Evolutionary conservation across 768 basidiomycete species (phyloP).

Genomic region (Mycena alexandri): DNA sequence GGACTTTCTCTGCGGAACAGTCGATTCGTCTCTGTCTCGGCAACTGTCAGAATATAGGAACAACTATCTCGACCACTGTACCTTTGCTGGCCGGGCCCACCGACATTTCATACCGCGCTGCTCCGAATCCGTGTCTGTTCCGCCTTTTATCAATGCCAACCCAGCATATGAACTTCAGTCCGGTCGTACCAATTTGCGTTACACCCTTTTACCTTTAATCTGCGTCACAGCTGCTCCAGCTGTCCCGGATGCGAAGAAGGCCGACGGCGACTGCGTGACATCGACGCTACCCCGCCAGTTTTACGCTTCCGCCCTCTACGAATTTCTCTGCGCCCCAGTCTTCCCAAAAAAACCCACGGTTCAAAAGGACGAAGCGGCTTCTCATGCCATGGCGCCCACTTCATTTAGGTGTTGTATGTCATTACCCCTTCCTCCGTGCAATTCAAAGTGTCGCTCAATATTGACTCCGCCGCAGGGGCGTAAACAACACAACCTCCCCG

Average conservation of each 20-base stretch:
- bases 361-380: conserved; percentile 24
- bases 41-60: conserved; percentile 14
- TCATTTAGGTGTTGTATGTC: conserved; percentile 28
- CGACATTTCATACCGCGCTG: conserved; percentile 1
- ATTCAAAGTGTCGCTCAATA: conserved; percentile 14
- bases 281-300: conserved; percentile 20
- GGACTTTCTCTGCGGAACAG: neutral
- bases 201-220: conserved; percentile 7
- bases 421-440: conserved; percentile 16
- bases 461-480: conserved; percentile 22
- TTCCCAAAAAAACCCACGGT: conserved; percentile 40
- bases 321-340: conserved; percentile 18
- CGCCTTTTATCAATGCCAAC: conserved; percentile 5
- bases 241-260: conserved; percentile 33
- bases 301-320: conserved; percentile 27
- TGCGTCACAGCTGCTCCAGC: conserved; percentile 15
- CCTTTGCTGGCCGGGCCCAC: neutral
- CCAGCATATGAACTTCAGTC: neutral
- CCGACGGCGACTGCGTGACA: conserved; percentile 20
- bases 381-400: conserved; percentile 24
- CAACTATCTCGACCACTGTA: neutral
- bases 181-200: neutral
- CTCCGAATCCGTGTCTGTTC: neutral
- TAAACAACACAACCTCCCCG: conserved; percentile 17
- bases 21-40: conserved; percentile 1